Base-by-base conservation (phyloP, 768 basidiomycete species). In the Leucocoprinus leucothites region DNA sequence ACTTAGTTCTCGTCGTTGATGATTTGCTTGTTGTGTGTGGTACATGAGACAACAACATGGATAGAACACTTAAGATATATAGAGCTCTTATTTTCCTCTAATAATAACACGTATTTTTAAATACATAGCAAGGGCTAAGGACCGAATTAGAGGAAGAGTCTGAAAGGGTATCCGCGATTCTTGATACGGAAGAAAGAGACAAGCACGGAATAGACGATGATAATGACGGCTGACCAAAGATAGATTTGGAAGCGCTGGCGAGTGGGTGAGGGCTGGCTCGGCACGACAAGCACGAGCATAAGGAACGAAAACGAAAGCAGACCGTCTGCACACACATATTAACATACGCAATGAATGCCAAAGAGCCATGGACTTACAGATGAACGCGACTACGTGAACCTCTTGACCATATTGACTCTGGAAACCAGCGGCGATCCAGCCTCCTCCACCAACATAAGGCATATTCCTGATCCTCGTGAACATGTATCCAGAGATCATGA, bases 401-500 rank as follows among this genome's bases (percentile, higher is more conserved):
- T 99, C 97, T 68, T 95, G 88, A 6, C 95, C 96, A 65, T 81
- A 90, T 69, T 97, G 94, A 62, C 85, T 93, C 67, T 87, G 86
- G 72, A 86, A 98, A 3, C 96, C 96, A 9, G 73, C 78, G 8
- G 94, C 90, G 63, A 99, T 87, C 89, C 93, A 94, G 47, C 86
- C 85, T 53, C 82, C 78, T 0, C 74, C 73, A 25, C 82, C 84
- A 21, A 73, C 74, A 65, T 82, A 93, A 2, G 93, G 94, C 45
- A 79, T 79, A 28, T 79, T 79, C 58, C 96, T 86, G 62, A 99
- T 99, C 60, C 87, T 89, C 56, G 89, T 90, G 73, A 96, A 99
- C 97, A 99, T 99, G 76, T 85, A 89, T 7, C 97, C 97, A 8
- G 88, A 85, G 19, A 86, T 95, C 87, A 98, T 96, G 62, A 92